Percentiles rank a stretch among this genome's conserved stretches.
phyloP scores from a whole-genome alignment of 768 basidiomycete genomes.

The Boletus barrowsii region DNA sequence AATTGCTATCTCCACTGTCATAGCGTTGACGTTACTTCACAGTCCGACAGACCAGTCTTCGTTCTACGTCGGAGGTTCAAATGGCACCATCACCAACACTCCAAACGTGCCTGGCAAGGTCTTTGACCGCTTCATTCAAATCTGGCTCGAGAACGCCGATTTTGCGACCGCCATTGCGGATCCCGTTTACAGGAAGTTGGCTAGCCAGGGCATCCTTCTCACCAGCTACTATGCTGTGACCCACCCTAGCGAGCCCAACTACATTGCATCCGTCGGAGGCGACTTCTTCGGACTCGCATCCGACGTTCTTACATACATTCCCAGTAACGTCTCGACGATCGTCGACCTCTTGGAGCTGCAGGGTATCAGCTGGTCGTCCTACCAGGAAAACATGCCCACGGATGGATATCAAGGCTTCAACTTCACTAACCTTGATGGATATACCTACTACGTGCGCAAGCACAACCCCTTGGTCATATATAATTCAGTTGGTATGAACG shows the following conservation, averaged over 20 bases:
- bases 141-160: slow-evolving; percentile 65
- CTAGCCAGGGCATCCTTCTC: slow-evolving; percentile 48
- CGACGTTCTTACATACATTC: slow-evolving; percentile 17
- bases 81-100: slow-evolving; percentile 40
- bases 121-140: slow-evolving; percentile 48
- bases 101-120: slow-evolving; percentile 38
- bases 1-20: neutral
- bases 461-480: slow-evolving; percentile 52
- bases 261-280: slow-evolving; percentile 7
- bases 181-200: slow-evolving; percentile 34
- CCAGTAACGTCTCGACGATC: slow-evolving; percentile 50
- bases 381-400: slow-evolving; percentile 54
- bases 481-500: slow-evolving; percentile 44
- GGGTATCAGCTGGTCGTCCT: slow-evolving; percentile 57
- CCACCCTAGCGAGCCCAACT: slow-evolving; percentile 63
- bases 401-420: slow-evolving; percentile 45
- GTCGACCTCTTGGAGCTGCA: slow-evolving; percentile 58
- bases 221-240: slow-evolving; percentile 47
- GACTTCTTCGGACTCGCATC: neutral
- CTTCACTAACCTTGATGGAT: slow-evolving; percentile 28
- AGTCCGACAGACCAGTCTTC: slow-evolving; percentile 29
- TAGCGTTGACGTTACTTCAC: neutral
- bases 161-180: slow-evolving; percentile 18
- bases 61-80: slow-evolving; percentile 42
- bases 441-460: slow-evolving; percentile 53